These are phyloP conservation scores for Pyrenula aspistea DNA, from an alignment of 495 filamentous ascomycete species.

Conservation along the genomic window DNA sequence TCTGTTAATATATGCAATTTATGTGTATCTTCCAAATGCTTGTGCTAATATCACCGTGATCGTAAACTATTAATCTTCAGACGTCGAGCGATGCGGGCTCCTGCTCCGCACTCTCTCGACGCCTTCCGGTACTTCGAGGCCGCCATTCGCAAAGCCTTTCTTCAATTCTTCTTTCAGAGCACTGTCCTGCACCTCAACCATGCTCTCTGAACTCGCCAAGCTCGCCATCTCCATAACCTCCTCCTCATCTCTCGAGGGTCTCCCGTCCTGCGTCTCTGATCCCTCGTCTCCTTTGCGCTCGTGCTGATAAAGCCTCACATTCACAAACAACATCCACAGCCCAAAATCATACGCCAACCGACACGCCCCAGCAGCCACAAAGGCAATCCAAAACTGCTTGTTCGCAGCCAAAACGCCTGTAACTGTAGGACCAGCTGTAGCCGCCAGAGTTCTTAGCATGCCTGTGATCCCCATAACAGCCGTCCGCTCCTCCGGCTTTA, in stretches of 20 bases:
- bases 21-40: too few species aligned
- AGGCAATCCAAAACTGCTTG: constrained; percentile 55
- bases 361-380: constrained; percentile 57
- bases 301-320: background rate
- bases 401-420: constrained; percentile 58
- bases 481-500: constrained; percentile 63
- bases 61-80: background rate
- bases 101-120: background rate
- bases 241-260: background rate
- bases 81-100: background rate
- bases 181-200: background rate
- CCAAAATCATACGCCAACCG: constrained; percentile 65
- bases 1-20: too few species aligned
- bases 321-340: constrained; percentile 26
- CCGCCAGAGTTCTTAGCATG: constrained; percentile 50
- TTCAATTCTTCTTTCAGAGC: background rate
- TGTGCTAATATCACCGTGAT: too few species aligned
- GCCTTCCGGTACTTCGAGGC: background rate
- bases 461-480: constrained; percentile 65
- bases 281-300: background rate
- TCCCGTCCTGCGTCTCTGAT: background rate
- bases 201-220: background rate
- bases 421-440: constrained; percentile 51
- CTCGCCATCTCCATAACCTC: constrained; percentile 8
- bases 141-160: background rate